Conservation (phyloP, 768 basidiomycete species). For the Multifurca ochricompacta region DNA sequence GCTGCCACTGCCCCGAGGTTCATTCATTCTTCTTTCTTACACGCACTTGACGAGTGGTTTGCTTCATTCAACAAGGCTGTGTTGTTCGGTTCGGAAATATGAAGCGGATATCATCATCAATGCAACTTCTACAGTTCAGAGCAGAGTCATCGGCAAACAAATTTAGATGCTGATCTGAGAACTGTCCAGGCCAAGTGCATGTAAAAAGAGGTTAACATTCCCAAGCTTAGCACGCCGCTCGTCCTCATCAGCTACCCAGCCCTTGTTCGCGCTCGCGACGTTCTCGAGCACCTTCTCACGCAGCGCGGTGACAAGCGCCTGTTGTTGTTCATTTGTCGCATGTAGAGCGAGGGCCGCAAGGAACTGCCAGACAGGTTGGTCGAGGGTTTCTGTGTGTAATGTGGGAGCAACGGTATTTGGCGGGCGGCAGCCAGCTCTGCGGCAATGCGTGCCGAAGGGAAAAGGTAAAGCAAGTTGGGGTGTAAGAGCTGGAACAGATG, state of each 20-base stretch:
- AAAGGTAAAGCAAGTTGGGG: conserved; percentile 69
- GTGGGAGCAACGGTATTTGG: conserved; percentile 33
- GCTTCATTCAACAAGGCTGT: not conserved
- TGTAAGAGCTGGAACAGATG: conserved; percentile 76
- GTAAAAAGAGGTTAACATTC: conserved; percentile 89
- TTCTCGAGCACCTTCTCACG: conserved; percentile 94
- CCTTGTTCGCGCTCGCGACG: conserved; percentile 70
- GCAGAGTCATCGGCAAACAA: conserved; percentile 12
- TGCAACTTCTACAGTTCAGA: conserved; percentile 15
- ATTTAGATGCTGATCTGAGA: conserved; percentile 48
- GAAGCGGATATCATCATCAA: conserved; percentile 13
- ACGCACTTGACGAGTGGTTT: not conserved
- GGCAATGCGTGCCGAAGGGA: conserved; percentile 79
- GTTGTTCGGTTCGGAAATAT: conserved; percentile 13
- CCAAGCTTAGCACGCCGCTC: conserved; percentile 67
- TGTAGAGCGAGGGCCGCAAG: conserved; percentile 83
- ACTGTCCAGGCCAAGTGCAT: conserved; percentile 65
- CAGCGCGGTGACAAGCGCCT: conserved; percentile 71
- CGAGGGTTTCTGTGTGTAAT: conserved; percentile 50
- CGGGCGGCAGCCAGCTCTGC: conserved; percentile 28
- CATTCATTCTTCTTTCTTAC: not conserved
- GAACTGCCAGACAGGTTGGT: conserved; percentile 94
- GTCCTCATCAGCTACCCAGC: conserved; percentile 70
- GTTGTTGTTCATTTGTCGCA: conserved; percentile 81
- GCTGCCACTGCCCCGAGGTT: not conserved